phyloP scores from a whole-genome alignment of 2,329 filamentous ascomycete species.

The Trichoderma pleuroti region DNA sequence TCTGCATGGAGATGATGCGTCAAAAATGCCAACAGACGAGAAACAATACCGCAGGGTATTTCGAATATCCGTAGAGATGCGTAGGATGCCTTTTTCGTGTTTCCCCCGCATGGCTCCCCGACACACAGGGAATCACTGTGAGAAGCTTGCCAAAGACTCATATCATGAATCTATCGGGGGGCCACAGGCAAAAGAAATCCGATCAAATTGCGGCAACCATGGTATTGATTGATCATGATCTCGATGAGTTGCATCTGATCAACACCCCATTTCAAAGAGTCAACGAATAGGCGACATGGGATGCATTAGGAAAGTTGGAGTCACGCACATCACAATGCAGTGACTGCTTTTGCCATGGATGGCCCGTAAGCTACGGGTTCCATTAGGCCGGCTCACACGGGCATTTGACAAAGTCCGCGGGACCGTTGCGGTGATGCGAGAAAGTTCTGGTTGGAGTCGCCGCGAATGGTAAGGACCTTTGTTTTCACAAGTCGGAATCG shows the following conservation, averaged over 20 bases:
- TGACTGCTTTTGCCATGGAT: background rate
- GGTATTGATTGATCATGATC: background rate
- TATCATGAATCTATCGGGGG: background rate
- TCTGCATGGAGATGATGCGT: background rate
- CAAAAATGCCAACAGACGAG: background rate
- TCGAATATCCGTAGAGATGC: background rate
- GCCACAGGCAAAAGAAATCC: background rate
- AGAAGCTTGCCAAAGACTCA: background rate
- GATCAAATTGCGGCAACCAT: background rate
- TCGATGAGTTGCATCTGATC: constrained; percentile 2
- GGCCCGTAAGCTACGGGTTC: background rate
- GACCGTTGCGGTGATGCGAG: background rate
- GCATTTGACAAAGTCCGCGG: background rate
- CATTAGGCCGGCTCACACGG: background rate
- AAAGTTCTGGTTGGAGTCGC: background rate
- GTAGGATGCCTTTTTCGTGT: background rate
- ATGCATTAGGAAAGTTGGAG: background rate
- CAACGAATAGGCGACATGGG: background rate
- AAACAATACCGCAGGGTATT: background rate
- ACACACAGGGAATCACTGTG: background rate
- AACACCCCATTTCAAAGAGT: background rate
- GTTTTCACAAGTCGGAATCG: background rate
- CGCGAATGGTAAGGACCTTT: background rate
- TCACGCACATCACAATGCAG: background rate
- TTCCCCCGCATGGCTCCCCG: background rate